Conservation (phyloP, 176 grass and related monocot species). For the Triticum dicoccoides region DNA sequence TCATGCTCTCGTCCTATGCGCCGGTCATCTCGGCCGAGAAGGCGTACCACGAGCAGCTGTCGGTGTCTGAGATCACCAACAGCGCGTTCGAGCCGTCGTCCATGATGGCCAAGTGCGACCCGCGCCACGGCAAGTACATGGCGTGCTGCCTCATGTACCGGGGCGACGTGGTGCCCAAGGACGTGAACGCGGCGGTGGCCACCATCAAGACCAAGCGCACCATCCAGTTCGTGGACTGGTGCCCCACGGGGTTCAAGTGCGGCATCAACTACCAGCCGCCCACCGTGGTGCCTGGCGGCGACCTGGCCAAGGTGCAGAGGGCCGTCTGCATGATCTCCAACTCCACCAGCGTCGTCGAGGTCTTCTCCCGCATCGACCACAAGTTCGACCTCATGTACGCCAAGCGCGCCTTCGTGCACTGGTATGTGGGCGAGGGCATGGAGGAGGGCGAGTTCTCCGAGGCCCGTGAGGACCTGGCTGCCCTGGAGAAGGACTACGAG, state of each 20-base stretch:
- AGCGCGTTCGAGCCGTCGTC: conserved; percentile 79
- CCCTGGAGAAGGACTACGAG: conserved; percentile 48
- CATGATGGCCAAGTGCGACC: conserved; percentile 92
- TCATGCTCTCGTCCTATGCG: conserved; percentile 83
- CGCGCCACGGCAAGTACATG: conserved; percentile 77
- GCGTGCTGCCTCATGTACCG: conserved; percentile 92
- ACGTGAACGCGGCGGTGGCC: conserved; percentile 73
- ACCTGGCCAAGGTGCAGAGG: conserved; percentile 80
- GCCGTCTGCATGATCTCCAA: conserved; percentile 93
- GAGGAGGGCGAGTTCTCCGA: conserved; percentile 46
- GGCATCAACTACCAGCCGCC: conserved; percentile 89
- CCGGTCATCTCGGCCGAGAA: conserved; percentile 70
- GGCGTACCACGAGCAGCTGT: conserved; percentile 84
- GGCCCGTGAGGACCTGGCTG: conserved; percentile 44
- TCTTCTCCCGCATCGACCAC: conserved; percentile 79
- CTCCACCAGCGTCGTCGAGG: conserved; percentile 79
- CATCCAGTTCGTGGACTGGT: conserved; percentile 92
- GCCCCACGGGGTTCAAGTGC: conserved; percentile 84
- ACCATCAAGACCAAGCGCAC: conserved; percentile 86
- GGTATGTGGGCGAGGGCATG: conserved; percentile 47
- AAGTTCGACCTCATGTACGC: conserved; percentile 95
- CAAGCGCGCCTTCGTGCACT: conserved; percentile 62
- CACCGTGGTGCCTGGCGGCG: conserved; percentile 66
- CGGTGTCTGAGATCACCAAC: conserved; percentile 81
- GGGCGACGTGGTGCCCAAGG: conserved; percentile 83